Conservation (phyloP, 1,284 basidiomycete species). For the Cutaneotrichosporon spelunceum region DNA sequence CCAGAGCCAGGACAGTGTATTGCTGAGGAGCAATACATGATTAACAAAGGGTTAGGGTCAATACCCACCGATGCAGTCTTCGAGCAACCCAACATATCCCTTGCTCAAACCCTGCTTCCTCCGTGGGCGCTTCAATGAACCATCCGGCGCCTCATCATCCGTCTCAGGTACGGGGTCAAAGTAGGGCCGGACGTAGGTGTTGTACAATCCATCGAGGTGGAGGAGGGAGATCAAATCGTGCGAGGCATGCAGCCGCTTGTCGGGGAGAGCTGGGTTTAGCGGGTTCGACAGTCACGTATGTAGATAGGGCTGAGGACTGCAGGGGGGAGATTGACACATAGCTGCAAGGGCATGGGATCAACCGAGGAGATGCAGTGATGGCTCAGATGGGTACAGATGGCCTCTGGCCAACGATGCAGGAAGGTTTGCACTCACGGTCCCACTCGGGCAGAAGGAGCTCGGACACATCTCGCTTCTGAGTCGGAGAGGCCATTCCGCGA, state of each 20-base stretch:
- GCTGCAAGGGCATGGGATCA: neutral
- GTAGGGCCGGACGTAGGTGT: slow-evolving; percentile 44
- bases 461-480: slow-evolving; percentile 1
- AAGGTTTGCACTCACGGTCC: slow-evolving; percentile 32
- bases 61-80: slow-evolving; percentile 45
- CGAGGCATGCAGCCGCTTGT: slow-evolving; percentile 39
- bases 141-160: slow-evolving; percentile 23
- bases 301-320: neutral
- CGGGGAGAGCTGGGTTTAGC: slow-evolving; percentile 29
- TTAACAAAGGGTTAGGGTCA: too few relatives aligned
- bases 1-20: neutral
- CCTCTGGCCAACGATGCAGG: neutral
- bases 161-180: slow-evolving; percentile 30
- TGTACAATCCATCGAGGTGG: slow-evolving; percentile 41
- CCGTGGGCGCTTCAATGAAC: slow-evolving; percentile 10
- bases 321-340: neutral
- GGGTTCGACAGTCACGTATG: neutral
- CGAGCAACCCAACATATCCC: slow-evolving; percentile 41
- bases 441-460: slow-evolving; percentile 36
- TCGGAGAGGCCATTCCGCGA: slow-evolving; percentile 4
- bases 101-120: slow-evolving; percentile 35
- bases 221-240: slow-evolving; percentile 45
- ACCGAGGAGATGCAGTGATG: neutral
- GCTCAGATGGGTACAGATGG: neutral
- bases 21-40: neutral